These are phyloP conservation scores for Fusarium piperis DNA, from an alignment of 2,329 filamentous ascomycete genomes.

Conservation along the genomic window DNA sequence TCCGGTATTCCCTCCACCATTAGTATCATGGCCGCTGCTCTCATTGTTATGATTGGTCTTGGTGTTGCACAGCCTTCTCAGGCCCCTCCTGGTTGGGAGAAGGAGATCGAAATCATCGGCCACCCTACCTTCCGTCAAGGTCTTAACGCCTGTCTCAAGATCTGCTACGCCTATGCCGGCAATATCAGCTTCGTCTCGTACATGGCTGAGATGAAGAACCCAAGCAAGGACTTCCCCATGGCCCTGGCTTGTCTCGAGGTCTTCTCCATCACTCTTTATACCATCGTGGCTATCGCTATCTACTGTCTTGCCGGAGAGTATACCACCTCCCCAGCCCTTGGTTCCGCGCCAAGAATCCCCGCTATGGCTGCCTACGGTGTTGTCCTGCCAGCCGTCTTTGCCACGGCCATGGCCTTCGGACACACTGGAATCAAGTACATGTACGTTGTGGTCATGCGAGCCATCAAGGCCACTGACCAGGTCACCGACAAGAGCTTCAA, in stretches of 20 bases:
- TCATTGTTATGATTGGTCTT: conserved; percentile 45
- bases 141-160: conserved; percentile 42
- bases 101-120: conserved; percentile 35
- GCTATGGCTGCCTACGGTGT: conserved; percentile 48
- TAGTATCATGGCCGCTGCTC: conserved; percentile 40
- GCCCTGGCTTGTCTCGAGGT: conserved; percentile 45
- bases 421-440: conserved; percentile 48
- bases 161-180: conserved; percentile 44
- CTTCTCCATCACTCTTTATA: conserved; percentile 47
- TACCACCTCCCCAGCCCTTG: conserved; percentile 47
- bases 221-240: conserved; percentile 44
- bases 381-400: conserved; percentile 45
- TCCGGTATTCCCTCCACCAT: conserved; percentile 42
- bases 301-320: conserved; percentile 47
- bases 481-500: conserved; percentile 45
- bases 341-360: conserved; percentile 44
- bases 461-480: conserved; percentile 44
- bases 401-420: conserved; percentile 45
- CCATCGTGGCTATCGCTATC: conserved; percentile 45
- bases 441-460: conserved; percentile 46
- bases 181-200: conserved; percentile 46
- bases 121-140: conserved; percentile 40
- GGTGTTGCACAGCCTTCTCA: conserved; percentile 28
- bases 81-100: conserved; percentile 41
- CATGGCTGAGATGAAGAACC: conserved; percentile 49